phyloP scores from a whole-genome alignment of 2,329 filamentous ascomycete genomes.

The Leptographium wingfieldii region DNA sequence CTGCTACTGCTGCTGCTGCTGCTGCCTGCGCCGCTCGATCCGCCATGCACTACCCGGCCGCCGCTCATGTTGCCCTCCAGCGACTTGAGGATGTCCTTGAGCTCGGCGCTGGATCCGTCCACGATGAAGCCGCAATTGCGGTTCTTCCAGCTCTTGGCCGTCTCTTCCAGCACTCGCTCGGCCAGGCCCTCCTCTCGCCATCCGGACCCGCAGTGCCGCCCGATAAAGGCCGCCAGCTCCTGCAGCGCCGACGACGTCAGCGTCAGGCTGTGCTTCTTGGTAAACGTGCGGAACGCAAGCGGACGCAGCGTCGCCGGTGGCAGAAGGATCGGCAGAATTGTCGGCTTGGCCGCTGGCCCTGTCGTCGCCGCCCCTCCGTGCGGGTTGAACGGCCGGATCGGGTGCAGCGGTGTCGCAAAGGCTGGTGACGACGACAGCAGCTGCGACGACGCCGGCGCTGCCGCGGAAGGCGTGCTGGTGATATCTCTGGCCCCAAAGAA shows the following conservation, averaged over 20 bases:
- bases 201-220: constrained; percentile 84
- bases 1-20: neutral
- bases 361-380: constrained; percentile 41
- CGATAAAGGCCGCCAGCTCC: constrained; percentile 77
- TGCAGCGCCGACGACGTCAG: constrained; percentile 79
- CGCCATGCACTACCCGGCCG: constrained; percentile 47
- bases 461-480: constrained; percentile 10
- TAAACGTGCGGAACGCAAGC: constrained; percentile 88
- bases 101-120: constrained; percentile 60
- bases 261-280: constrained; percentile 92
- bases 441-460: constrained; percentile 32
- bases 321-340: constrained; percentile 78
- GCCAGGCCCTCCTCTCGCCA: constrained; percentile 94
- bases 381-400: constrained; percentile 50
- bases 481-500: constrained; percentile 25
- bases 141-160: constrained; percentile 84
- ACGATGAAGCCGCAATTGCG: constrained; percentile 82
- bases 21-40: constrained; percentile 23
- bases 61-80: constrained; percentile 82
- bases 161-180: constrained; percentile 83
- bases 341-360: constrained; percentile 44
- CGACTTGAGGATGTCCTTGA: constrained; percentile 72
- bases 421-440: constrained; percentile 83
- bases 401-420: constrained; percentile 77
- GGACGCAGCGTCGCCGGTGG: constrained; percentile 78